phyloP scores from a whole-genome alignment of 306 rosid genomes.

The Benincasa hispida region DNA sequence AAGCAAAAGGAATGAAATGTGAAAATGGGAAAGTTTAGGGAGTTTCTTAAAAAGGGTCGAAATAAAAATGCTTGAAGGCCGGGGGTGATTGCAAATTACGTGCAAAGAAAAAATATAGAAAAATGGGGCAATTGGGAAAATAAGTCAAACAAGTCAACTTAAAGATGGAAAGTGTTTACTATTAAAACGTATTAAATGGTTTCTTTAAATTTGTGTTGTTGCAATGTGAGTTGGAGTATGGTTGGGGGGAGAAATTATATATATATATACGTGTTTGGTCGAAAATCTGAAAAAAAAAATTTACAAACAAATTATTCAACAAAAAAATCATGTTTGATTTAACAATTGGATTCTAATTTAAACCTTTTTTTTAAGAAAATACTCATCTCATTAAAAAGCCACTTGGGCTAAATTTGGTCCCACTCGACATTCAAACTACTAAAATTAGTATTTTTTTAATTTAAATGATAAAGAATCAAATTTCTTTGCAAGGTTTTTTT shows the following conservation, averaged over 20 bases:
- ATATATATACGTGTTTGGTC: too few relatives aligned
- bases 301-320: too few relatives aligned
- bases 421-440: too few relatives aligned
- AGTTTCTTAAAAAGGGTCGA: not conserved
- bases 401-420: too few relatives aligned
- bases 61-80: not conserved
- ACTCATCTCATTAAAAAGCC: too few relatives aligned
- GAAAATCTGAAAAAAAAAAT: too few relatives aligned
- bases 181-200: not conserved
- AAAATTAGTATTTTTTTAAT: too few relatives aligned
- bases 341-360: too few relatives aligned
- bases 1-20: not conserved
- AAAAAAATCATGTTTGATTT: too few relatives aligned
- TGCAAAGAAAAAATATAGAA: not conserved
- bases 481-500: too few relatives aligned
- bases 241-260: not conserved
- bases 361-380: too few relatives aligned
- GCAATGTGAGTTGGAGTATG: not conserved
- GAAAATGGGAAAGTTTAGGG: not conserved
- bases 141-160: not conserved
- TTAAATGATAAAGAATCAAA: too few relatives aligned
- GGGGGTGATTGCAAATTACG: not conserved
- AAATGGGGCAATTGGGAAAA: not conserved
- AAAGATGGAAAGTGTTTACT: not conserved
- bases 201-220: not conserved